Conservation (phyloP, 2,329 filamentous ascomycete species). For the Diaporthe sp. region DNA sequence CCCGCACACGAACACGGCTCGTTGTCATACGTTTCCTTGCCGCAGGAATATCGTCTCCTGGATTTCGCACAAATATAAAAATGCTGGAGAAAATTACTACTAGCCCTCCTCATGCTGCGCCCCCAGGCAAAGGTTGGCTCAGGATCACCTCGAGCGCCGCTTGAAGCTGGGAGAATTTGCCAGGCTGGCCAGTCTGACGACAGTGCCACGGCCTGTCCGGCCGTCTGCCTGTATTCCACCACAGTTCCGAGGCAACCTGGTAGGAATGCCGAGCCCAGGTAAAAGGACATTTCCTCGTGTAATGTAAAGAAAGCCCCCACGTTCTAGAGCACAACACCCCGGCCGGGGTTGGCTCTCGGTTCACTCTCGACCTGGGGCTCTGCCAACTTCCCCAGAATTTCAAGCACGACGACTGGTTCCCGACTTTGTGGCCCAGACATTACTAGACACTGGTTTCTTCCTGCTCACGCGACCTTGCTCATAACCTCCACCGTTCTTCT, state of each 20-base stretch:
- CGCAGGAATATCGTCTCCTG: too few relatives aligned
- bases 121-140: neutral
- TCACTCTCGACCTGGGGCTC: slow-evolving; percentile 30
- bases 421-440: slow-evolving; percentile 16
- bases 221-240: neutral
- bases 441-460: neutral
- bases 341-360: slow-evolving; percentile 17
- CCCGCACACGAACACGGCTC: too few relatives aligned
- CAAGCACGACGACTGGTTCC: slow-evolving; percentile 27
- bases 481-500: neutral
- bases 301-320: slow-evolving; percentile 6
- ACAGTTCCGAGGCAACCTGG: neutral
- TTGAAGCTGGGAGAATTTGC: neutral
- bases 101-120: neutral
- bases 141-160: neutral
- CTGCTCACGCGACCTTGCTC: neutral
- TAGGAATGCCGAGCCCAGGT: neutral
- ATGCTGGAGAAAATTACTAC: neutral
- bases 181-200: neutral
- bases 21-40: neutral
- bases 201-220: neutral
- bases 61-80: neutral
- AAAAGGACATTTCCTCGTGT: slow-evolving; percentile 17
- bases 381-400: slow-evolving; percentile 14
- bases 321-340: slow-evolving; percentile 18